Conservation (phyloP, 805 yeast genomes). For the Scheffersomyces spartinae region DNA sequence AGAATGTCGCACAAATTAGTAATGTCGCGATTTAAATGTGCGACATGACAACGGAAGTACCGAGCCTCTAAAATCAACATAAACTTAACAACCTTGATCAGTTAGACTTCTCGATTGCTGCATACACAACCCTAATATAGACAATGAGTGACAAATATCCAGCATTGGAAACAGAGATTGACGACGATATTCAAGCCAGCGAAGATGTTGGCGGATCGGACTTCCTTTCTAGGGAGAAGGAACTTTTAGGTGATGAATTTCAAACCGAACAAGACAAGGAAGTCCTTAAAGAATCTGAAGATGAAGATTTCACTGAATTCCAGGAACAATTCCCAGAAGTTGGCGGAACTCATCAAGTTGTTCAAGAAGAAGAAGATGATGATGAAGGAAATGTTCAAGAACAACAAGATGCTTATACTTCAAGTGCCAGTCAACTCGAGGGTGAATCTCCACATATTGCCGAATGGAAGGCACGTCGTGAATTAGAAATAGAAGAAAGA, state of each 20-base stretch:
- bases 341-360: conserved; percentile 14
- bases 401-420: conserved; percentile 2
- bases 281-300: conserved; percentile 26
- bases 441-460: conserved; percentile 40
- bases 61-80: no score
- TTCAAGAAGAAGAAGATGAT: conserved; percentile 4
- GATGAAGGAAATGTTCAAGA: conserved; percentile 5
- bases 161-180: no score
- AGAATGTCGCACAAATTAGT: no score
- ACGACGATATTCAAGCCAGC: no score
- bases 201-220: conserved; percentile 35
- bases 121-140: no score
- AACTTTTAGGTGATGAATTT: conserved; percentile 60
- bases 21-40: no score
- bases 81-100: no score
- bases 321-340: conserved; percentile 57
- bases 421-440: conserved; percentile 6
- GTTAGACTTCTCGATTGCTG: no score
- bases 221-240: conserved; percentile 59
- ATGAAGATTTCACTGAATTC: conserved; percentile 42
- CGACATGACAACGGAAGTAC: no score
- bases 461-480: conserved; percentile 78
- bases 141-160: no score
- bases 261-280: conserved; percentile 51
- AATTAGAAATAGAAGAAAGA: conserved; percentile 65